Conservation (phyloP, 257 asterid genomes). For the Primulina tabacum region DNA sequence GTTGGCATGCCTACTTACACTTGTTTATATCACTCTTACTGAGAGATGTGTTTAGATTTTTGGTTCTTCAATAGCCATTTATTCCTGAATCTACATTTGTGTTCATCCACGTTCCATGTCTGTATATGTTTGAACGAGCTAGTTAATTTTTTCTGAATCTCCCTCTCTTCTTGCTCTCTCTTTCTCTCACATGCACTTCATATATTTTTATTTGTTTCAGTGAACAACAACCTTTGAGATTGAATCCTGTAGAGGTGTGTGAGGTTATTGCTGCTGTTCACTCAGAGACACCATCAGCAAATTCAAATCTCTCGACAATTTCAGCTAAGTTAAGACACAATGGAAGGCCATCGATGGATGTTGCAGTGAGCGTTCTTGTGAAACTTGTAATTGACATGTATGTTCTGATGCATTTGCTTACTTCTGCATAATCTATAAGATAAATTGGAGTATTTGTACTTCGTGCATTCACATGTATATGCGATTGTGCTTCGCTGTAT, state of each 20-base stretch:
- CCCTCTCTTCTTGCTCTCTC: neutral
- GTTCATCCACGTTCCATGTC: slow-evolving; percentile 14
- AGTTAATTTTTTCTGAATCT: slow-evolving; percentile 8
- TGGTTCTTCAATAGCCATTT: neutral
- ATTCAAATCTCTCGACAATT: slow-evolving; percentile 60
- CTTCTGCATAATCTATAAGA: slow-evolving; percentile 11
- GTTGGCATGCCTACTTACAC: slow-evolving; percentile 9
- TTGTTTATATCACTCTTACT: slow-evolving; percentile 8
- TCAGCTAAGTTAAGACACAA: slow-evolving; percentile 78
- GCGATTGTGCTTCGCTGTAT: neutral
- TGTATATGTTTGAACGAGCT: slow-evolving; percentile 16
- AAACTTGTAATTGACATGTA: slow-evolving; percentile 98
- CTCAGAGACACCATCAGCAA: slow-evolving; percentile 74
- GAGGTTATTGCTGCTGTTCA: slow-evolving; percentile 98
- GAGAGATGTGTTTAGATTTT: slow-evolving; percentile 1
- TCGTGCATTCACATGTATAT: neutral
- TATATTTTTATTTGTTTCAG: slow-evolving; percentile 48
- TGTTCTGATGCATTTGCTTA: slow-evolving; percentile 36
- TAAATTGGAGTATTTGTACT: neutral
- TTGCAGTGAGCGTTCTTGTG: slow-evolving; percentile 95
- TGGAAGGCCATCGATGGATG: slow-evolving; percentile 97
- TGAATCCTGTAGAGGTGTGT: slow-evolving; percentile 89
- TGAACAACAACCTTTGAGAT: slow-evolving; percentile 94
- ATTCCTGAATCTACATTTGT: neutral
- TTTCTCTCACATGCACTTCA: slow-evolving; percentile 18